Percentiles rank a stretch among this genome's conserved stretches.
Conservation (phyloP, 441 rosid species). For the Adansonia madagascariensis region DNA sequence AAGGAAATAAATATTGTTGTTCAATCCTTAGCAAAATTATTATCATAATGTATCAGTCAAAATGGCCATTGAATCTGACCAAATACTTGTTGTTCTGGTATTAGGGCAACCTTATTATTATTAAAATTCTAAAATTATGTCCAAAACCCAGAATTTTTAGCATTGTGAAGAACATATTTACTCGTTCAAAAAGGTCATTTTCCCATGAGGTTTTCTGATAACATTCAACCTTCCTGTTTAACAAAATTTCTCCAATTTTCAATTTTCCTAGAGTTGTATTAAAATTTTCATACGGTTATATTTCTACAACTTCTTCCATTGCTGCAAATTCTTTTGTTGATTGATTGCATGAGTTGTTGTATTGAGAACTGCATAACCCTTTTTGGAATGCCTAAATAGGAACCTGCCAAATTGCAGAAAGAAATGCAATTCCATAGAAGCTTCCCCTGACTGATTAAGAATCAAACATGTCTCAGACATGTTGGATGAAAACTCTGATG, state of each 20-base stretch:
- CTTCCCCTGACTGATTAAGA: background rate
- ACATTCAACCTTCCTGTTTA: background rate
- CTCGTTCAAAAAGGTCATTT: background rate
- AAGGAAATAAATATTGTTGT: background rate
- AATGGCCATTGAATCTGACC: background rate
- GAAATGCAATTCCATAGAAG: background rate
- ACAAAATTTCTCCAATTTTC: background rate
- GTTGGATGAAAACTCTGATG: background rate
- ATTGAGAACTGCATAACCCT: background rate
- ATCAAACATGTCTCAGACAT: background rate
- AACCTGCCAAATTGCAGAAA: background rate
- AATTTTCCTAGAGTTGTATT: background rate
- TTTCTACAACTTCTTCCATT: background rate
- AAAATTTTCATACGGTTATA: background rate
- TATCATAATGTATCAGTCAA: background rate
- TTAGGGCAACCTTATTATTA: background rate
- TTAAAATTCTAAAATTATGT: background rate
- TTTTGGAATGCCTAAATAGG: background rate
- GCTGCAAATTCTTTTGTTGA: background rate
- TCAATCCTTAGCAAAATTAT: conserved; percentile 4
- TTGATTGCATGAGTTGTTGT: background rate
- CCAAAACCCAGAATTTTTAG: background rate
- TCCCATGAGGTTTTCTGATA: background rate
- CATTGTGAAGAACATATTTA: conserved; percentile 8
- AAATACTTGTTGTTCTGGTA: background rate